phyloP scores from a whole-genome alignment of 441 rosid species.

The Populus hybrid region DNA sequence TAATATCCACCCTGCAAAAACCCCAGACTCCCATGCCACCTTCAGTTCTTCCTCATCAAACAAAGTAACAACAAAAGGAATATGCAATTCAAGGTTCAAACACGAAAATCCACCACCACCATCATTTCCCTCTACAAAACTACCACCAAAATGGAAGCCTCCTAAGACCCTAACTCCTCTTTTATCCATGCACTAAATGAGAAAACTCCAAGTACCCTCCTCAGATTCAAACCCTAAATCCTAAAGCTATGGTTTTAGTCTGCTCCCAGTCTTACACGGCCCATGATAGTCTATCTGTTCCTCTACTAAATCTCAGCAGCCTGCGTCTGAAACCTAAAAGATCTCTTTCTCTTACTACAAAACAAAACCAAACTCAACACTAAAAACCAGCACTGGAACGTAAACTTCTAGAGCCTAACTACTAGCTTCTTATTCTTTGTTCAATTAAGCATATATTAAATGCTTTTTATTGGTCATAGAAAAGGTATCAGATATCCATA shows the following conservation, averaged over 20 bases:
- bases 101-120: slow-evolving; percentile 5
- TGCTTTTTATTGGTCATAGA: slow-evolving; percentile 4
- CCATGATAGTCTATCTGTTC: slow-evolving; percentile 18
- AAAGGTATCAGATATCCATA: background rate
- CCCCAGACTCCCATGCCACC: background rate
- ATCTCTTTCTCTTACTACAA: background rate
- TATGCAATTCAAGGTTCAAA: background rate
- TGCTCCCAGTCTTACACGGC: background rate
- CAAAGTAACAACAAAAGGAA: background rate
- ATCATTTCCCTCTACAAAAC: slow-evolving; percentile 12
- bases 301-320: slow-evolving; percentile 1
- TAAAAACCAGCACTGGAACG: background rate
- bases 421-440: background rate
- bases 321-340: background rate
- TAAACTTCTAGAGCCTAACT: background rate
- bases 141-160: background rate
- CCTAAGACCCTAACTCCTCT: background rate
- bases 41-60: background rate
- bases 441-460: background rate
- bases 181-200: slow-evolving; percentile 7
- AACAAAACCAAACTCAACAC: background rate
- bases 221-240: background rate
- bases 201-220: background rate
- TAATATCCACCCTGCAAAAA: background rate
- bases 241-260: background rate